Conservation (phyloP, 345 rosid species). For the Psidium guajava region DNA sequence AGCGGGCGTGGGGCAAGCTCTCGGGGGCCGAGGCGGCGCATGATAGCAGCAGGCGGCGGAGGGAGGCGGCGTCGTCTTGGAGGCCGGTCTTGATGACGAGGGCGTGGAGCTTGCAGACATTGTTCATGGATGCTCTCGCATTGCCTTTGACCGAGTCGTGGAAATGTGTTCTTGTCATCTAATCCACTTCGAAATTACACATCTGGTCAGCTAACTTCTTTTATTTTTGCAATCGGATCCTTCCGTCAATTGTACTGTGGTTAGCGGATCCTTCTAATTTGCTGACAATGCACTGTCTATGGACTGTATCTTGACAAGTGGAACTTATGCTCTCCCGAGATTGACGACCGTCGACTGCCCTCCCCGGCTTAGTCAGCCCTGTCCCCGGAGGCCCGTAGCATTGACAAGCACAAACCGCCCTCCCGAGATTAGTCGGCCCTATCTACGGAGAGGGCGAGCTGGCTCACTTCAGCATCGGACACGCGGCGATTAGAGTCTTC, state of each 20-base stretch:
- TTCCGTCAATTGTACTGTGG: neutral
- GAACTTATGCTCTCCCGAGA: neutral
- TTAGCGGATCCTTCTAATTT: neutral
- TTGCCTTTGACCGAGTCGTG: neutral
- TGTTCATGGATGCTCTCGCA: constrained; percentile 6
- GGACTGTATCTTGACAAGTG: neutral
- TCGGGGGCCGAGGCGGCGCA: constrained; percentile 16
- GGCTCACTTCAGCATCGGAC: neutral
- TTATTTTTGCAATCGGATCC: neutral
- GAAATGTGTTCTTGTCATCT: no score
- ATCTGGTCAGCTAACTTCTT: neutral
- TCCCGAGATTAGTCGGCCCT: neutral
- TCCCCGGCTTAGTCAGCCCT: neutral
- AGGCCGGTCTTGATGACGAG: constrained; percentile 15
- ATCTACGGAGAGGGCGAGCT: neutral
- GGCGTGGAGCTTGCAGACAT: constrained; percentile 20
- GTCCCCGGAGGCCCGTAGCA: no score
- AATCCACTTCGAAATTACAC: neutral
- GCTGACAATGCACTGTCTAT: neutral
- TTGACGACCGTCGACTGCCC: neutral
- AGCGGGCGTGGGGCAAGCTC: constrained; percentile 18
- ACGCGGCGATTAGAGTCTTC: neutral
- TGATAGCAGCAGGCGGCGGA: constrained; percentile 21
- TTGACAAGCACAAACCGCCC: no score
- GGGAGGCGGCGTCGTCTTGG: constrained; percentile 3